Evolutionary conservation across 2,329 filamentous ascomycete species (phyloP), one percentile per base, ranked within the genome.

Genomic region (Sclerotinia glacialis): DNA sequence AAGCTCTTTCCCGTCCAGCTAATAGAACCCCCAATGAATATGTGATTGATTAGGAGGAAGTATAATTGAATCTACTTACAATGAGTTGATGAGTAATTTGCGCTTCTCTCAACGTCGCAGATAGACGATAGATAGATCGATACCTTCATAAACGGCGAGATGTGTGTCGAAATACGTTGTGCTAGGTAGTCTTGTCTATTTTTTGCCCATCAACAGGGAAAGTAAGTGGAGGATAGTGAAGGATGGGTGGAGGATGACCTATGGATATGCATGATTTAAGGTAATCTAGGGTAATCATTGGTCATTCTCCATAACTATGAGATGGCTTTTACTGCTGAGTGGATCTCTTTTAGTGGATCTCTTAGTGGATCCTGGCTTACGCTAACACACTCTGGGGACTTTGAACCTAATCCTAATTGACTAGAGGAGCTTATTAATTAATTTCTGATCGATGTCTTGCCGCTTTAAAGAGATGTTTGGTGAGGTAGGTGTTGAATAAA

Each of bases 221-320:
- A 31, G 26, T 12, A 28, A 46, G 40, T 28, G 37, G 12, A 11
- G 1, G 8, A 1, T 8, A 12, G 37, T 12, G 37, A 37, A 11
- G 12, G 26, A 16, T 46, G 12, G 55, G 55, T 59, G 55, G 55
- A 59, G 37, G n/a, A 42, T 40, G 37, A 21, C 34, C 40, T 42
- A 37, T 37, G 34, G 11, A 37, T 37, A 37, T 37, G 9, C 3
- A 12, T 37, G 34, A 40, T 40, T 40, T 23, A 61, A 37, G 23
- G 47, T 37, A 61, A 23, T 61, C 58, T 18, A 47, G 58, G 49
- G 5, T 52, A 31, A 9, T 23, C 26, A 63, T 63, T 63, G 60
- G 60, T 31, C 26, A 9, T n/a, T n/a, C 8, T 63, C 47, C 23
- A 53, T 40, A 26, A 63, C n/a, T n/a, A 37, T 52, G 47, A 63